phyloP scores from a whole-genome alignment of 1,284 basidiomycete genomes.

The Apiotrichum montevideense region DNA sequence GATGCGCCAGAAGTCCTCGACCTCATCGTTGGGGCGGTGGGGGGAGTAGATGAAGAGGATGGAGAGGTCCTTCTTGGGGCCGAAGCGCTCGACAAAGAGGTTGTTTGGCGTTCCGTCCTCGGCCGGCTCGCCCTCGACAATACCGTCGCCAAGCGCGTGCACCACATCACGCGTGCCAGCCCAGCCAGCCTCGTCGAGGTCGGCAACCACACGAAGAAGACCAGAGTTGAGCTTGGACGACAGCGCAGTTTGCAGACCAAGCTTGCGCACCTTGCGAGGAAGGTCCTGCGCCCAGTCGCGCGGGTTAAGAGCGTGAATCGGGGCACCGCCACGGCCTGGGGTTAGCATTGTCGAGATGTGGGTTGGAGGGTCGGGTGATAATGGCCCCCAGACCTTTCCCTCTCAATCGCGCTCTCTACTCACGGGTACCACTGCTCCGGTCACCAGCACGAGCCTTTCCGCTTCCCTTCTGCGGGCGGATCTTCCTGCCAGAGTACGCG shows the following conservation, averaged over 20 bases:
- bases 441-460: constrained; percentile 87
- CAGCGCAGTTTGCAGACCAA: constrained; percentile 86
- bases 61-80: constrained; percentile 27
- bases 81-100: constrained; percentile 26
- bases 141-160: constrained; percentile 27
- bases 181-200: constrained; percentile 57
- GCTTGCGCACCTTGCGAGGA: constrained; percentile 79
- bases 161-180: constrained; percentile 32
- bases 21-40: constrained; percentile 17
- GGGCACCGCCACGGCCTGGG: constrained; percentile 69
- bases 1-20: constrained; percentile 19
- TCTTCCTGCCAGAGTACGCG: constrained; percentile 77
- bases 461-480: constrained; percentile 85
- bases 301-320: constrained; percentile 82
- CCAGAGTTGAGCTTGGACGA: constrained; percentile 72
- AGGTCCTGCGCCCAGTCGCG: constrained; percentile 86
- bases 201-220: constrained; percentile 64
- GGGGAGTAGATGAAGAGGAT: constrained; percentile 44
- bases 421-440: constrained; percentile 75
- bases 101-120: background rate
- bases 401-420: constrained; percentile 13
- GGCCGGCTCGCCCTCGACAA: constrained; percentile 35
- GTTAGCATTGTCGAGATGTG: background rate
- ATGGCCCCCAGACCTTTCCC: no score
- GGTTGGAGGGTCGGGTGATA: background rate